phyloP scores from a whole-genome alignment of 2,329 filamentous ascomycete species.

The Talaromyces verruculosus region DNA sequence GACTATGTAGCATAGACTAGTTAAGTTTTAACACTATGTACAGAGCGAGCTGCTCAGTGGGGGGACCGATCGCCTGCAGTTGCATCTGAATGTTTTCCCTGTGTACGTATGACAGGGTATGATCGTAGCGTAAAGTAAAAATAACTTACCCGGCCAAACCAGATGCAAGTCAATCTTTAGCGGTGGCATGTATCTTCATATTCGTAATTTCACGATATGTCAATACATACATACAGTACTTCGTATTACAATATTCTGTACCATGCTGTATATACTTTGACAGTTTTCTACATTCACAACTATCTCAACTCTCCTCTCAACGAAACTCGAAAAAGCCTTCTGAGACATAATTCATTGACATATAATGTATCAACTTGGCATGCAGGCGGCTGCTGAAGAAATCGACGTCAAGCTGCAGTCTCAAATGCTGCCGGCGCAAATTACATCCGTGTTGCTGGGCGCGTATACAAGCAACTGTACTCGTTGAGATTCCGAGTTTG shows the following conservation, averaged over 20 bases:
- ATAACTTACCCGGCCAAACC: conserved; percentile 1
- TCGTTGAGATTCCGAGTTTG: conserved; percentile 14
- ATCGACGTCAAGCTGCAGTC: conserved; percentile 16
- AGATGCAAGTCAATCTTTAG: conserved; percentile 1
- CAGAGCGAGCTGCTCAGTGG: conserved; percentile 16
- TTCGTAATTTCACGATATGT: neutral
- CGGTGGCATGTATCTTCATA: neutral
- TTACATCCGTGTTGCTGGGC: conserved; percentile 9
- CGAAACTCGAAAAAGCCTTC: neutral
- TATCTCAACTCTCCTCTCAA: neutral
- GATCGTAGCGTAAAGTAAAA: conserved; percentile 9
- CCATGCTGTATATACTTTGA: neutral
- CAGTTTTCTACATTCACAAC: neutral
- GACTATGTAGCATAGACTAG: conserved; percentile 10
- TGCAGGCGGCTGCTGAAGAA: conserved; percentile 16
- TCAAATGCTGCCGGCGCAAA: conserved; percentile 7
- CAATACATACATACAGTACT: neutral
- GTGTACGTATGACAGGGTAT: conserved; percentile 2
- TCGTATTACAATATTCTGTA: neutral
- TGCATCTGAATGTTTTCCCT: conserved; percentile 14
- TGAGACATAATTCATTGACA: conserved; percentile 7
- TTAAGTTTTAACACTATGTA: neutral
- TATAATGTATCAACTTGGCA: conserved; percentile 9
- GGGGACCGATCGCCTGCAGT: conserved; percentile 20
- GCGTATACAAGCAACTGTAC: conserved; percentile 21